Conservation (phyloP, 2,329 filamentous ascomycete genomes). For the Aspergillus intermedius region DNA sequence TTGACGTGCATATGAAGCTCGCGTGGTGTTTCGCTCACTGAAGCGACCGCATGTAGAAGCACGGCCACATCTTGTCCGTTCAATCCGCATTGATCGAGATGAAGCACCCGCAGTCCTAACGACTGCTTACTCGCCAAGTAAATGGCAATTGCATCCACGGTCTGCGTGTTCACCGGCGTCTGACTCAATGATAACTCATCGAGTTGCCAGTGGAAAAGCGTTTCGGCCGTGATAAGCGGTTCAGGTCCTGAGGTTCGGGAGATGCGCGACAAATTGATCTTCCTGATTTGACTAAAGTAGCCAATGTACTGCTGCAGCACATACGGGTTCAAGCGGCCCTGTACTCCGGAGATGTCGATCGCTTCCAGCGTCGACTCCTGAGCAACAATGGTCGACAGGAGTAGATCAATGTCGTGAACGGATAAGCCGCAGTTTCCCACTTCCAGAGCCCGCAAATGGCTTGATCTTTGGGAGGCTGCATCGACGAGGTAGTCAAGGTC, state of each 20-base stretch:
- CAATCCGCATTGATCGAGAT: constrained; percentile 60
- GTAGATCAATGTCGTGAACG: constrained; percentile 47
- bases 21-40: constrained; percentile 43
- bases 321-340: constrained; percentile 57
- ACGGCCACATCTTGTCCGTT: constrained; percentile 59
- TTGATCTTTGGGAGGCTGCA: constrained; percentile 59
- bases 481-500: constrained; percentile 62
- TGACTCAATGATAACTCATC: constrained; percentile 61
- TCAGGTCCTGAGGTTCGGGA: constrained; percentile 57
- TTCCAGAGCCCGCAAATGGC: constrained; percentile 62
- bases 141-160: constrained; percentile 58
- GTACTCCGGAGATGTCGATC: constrained; percentile 61
- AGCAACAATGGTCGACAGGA: constrained; percentile 57
- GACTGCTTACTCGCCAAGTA: constrained; percentile 60
- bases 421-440: constrained; percentile 55
- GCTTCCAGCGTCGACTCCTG: constrained; percentile 63
- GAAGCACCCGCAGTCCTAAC: constrained; percentile 53
- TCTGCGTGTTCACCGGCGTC: constrained; percentile 55
- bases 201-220: constrained; percentile 59
- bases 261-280: constrained; percentile 60
- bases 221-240: constrained; percentile 59
- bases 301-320: constrained; percentile 61
- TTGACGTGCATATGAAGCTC: constrained; percentile 61
- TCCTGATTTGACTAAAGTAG: constrained; percentile 60
- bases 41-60: constrained; percentile 57